Conservation (phyloP, 495 filamentous ascomycete species). For the Trichoderma reesei region DNA sequence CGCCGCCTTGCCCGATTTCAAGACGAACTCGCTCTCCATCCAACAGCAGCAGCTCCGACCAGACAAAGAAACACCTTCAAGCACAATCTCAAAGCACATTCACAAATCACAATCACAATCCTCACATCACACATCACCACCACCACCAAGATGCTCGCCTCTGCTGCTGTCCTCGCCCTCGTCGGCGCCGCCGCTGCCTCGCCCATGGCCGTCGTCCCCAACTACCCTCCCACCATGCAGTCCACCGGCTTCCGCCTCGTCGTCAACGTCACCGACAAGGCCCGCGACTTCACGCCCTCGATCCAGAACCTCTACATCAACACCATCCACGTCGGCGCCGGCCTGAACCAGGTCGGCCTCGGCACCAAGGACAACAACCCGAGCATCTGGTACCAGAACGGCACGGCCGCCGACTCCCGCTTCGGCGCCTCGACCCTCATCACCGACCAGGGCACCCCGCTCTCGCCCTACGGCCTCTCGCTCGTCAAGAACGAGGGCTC, state of each 20-base stretch:
- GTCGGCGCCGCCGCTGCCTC: not conserved
- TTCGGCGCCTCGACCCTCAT: constrained; percentile 18
- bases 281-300: constrained; percentile 20
- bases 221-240: not conserved
- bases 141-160: not conserved
- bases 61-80: not conserved
- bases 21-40: not conserved
- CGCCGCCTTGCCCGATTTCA: not conserved
- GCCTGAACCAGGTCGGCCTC: constrained; percentile 15
- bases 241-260: constrained; percentile 15
- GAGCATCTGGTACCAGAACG: constrained; percentile 20
- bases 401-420: constrained; percentile 20
- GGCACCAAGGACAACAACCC: not conserved
- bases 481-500: constrained; percentile 8
- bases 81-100: not conserved
- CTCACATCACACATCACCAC: no score
- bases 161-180: not conserved
- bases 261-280: constrained; percentile 19
- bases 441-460: constrained; percentile 24
- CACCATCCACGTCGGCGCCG: constrained; percentile 18
- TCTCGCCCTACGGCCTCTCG: constrained; percentile 20
- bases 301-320: constrained; percentile 16
- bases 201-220: not conserved
- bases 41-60: not conserved
- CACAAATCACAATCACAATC: no score